Percentiles rank a stretch among this genome's conserved stretches.
These are phyloP conservation scores for Parathielavia appendiculata DNA, from an alignment of 495 filamentous ascomycete genomes.

Conservation along the genomic window DNA sequence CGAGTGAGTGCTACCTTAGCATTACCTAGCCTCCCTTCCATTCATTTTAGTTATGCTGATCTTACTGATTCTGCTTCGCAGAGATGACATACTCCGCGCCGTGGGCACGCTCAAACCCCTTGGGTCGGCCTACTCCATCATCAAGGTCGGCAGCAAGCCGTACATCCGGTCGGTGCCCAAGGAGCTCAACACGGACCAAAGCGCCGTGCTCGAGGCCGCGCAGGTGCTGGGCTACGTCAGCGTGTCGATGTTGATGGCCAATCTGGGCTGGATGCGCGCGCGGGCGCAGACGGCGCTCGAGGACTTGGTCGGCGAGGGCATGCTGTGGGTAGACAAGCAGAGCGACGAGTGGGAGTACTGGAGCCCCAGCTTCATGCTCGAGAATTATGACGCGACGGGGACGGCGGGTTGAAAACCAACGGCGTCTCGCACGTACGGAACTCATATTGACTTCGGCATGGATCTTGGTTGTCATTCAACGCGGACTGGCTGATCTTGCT, in stretches of 20 bases:
- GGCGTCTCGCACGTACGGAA: no score
- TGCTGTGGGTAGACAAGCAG: constrained; percentile 93
- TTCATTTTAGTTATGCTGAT: background rate
- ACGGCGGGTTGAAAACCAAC: constrained; percentile 7
- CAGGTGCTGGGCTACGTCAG: constrained; percentile 82
- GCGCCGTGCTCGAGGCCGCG: constrained; percentile 82
- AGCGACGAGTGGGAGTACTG: constrained; percentile 89
- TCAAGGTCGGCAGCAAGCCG: constrained; percentile 71
- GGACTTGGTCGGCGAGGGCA: constrained; percentile 81
- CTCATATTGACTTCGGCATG: no score
- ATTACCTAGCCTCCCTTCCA: background rate
- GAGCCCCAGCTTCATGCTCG: constrained; percentile 66
- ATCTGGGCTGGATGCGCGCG: constrained; percentile 78
- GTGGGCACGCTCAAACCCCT: constrained; percentile 84
- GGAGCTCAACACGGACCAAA: constrained; percentile 93
- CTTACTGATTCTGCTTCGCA: constrained; percentile 24
- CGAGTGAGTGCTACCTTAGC: constrained; percentile 41
- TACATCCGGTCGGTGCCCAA: constrained; percentile 94
- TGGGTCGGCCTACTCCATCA: constrained; percentile 77
- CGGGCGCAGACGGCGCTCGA: constrained; percentile 84
- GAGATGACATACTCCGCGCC: constrained; percentile 87
- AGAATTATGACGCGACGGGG: constrained; percentile 17
- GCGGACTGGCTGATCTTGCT: no score
- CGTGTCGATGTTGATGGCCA: constrained; percentile 86
- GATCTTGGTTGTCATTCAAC: no score